A percentile compares a stretch with the other conserved stretches of the same genome.
Evolutionary conservation across 345 rosid species (phyloP).

Genomic region (Atalantia buxifolia): DNA sequence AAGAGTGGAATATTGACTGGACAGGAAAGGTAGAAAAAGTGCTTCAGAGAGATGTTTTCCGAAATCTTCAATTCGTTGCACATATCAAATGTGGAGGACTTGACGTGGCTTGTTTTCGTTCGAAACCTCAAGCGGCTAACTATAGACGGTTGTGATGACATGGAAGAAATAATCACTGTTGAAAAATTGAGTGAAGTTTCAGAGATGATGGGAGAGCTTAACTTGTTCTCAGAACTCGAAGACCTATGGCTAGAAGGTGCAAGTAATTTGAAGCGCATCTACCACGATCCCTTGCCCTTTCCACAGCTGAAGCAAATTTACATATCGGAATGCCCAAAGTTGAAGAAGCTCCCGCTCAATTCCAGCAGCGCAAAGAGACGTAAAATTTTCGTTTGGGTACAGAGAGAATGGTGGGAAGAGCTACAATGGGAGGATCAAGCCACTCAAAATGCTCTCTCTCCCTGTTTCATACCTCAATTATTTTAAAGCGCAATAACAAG

Average conservation of each 20-base stretch:
- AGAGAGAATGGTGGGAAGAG: neutral
- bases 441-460: neutral
- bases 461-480: neutral
- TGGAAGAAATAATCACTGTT: neutral
- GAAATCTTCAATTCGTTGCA: too few relatives aligned
- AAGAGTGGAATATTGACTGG: too few relatives aligned
- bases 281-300: neutral
- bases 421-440: neutral
- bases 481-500: neutral
- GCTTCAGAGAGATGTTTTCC: too few relatives aligned
- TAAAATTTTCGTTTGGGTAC: neutral
- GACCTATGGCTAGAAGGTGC: rapidly evolving
- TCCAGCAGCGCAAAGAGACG: neutral
- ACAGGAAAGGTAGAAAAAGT: neutral
- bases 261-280: neutral
- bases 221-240: neutral
- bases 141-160: rapidly evolving
- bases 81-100: neutral
- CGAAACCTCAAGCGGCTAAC: neutral
- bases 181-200: neutral
- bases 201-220: neutral
- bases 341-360: neutral
- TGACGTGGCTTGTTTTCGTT: slow-evolving; percentile 27
- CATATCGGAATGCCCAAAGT: neutral
- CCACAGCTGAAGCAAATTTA: neutral